Percentiles rank a stretch among this genome's conserved stretches.
Conservation (phyloP, 345 rosid species). For the Garcia nutans region DNA sequence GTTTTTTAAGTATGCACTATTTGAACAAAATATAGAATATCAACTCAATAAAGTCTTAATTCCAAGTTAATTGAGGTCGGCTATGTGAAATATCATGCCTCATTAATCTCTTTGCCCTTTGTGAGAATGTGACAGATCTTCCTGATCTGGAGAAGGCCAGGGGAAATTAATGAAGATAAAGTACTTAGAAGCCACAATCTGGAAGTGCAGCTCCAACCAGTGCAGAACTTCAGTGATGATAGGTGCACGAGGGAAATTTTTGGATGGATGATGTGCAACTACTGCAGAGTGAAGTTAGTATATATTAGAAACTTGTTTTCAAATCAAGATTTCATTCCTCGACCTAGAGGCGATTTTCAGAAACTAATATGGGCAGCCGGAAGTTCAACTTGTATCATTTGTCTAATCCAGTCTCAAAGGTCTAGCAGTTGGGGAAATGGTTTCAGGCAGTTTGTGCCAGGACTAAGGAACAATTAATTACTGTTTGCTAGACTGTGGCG, state of each 20-base stretch:
- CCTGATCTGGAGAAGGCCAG: constrained; percentile 97
- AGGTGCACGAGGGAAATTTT: not conserved
- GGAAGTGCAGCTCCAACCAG: not conserved
- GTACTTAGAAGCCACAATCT: not conserved
- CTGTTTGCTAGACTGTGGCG: not conserved
- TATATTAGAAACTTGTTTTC: not conserved
- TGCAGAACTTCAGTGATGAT: not conserved
- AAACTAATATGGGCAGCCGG: not conserved
- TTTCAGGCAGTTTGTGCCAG: not conserved
- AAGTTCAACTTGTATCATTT: not conserved
- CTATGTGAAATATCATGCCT: too few species aligned
- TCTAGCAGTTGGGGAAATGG: not conserved
- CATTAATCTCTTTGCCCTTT: too few species aligned
- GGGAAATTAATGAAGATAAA: constrained; percentile 33
- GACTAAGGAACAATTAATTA: not conserved
- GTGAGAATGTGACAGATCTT: constrained; percentile 60
- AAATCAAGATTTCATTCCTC: not conserved
- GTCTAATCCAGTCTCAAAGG: not conserved
- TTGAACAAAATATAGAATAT: not conserved
- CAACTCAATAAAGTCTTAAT: too few species aligned
- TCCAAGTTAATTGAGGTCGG: too few species aligned
- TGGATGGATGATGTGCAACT: not conserved
- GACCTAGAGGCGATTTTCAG: not conserved
- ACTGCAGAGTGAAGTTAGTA: constrained; percentile 6
- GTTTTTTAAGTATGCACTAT: not conserved